Conservation (phyloP, 805 yeast genomes). For the Candida insectorum region DNA sequence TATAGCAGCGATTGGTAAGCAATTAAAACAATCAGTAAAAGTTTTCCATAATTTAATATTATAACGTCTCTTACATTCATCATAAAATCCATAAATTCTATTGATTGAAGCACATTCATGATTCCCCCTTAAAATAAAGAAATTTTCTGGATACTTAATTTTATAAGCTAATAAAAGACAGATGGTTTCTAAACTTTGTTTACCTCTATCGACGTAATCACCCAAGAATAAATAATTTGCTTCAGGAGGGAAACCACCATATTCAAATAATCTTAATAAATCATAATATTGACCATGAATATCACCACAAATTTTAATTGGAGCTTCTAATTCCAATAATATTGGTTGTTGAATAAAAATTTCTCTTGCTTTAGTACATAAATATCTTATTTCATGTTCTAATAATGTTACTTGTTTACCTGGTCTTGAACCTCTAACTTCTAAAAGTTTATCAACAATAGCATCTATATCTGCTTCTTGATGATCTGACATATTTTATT, state of each 20-base stretch:
- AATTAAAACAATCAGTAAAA: conserved; percentile 96
- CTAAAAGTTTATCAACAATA: conserved; percentile 92
- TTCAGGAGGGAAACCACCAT: conserved; percentile 99
- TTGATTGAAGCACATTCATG: conserved; percentile 98
- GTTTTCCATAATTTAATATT: conserved; percentile 98
- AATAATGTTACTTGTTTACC: conserved; percentile 93
- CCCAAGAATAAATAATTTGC: conserved; percentile 94
- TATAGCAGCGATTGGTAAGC: conserved; percentile 97
- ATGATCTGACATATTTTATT: conserved; percentile 11
- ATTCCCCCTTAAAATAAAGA: conserved; percentile 94
- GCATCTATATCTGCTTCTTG: conserved; percentile 93
- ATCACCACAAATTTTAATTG: conserved; percentile 96
- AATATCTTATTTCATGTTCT: conserved; percentile 90
- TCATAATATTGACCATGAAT: conserved; percentile 98
- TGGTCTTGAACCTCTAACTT: conserved; percentile 97
- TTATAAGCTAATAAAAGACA: conserved; percentile 92
- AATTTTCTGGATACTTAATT: conserved; percentile 97
- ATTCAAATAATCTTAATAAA: conserved; percentile 89
- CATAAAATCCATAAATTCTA: conserved; percentile 97
- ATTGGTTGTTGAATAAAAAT: conserved; percentile 98
- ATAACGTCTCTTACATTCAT: conserved; percentile 97
- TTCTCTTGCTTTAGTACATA: conserved; percentile 97
- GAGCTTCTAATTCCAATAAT: conserved; percentile 92
- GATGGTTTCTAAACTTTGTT: conserved; percentile 94
- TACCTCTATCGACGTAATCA: conserved; percentile 98